These are phyloP conservation scores for Oxyria digyna DNA, from an alignment of 148 eudicot species.

Conservation along the genomic window DNA sequence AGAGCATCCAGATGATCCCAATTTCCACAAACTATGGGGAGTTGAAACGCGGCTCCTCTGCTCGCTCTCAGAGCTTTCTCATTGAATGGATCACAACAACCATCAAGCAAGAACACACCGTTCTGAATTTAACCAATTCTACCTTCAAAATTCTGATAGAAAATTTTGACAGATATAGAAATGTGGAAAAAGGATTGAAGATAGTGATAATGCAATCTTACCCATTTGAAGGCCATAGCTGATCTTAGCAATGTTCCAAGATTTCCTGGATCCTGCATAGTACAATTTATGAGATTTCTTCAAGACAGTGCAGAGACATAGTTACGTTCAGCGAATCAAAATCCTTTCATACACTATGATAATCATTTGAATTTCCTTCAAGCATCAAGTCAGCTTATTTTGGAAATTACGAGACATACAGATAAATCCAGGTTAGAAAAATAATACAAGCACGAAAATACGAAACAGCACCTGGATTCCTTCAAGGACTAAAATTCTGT, in stretches of 20 bases:
- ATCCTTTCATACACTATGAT: too few species aligned
- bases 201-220: slow-evolving; percentile 12
- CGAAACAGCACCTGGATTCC: slow-evolving; percentile 63
- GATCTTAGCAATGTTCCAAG: slow-evolving; percentile 91
- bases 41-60: slow-evolving; percentile 87
- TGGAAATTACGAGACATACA: neutral
- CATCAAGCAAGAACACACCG: slow-evolving; percentile 72
- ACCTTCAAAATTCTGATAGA: neutral
- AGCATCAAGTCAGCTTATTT: neutral
- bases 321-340: neutral
- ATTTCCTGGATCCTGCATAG: slow-evolving; percentile 83
- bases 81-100: slow-evolving; percentile 93
- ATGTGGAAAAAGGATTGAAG: neutral
- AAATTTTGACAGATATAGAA: neutral
- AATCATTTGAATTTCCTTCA: too few species aligned
- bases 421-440: neutral
- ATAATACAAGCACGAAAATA: too few species aligned
- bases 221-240: slow-evolving; percentile 91
- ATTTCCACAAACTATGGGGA: slow-evolving; percentile 60
- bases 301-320: neutral
- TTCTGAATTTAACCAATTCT: slow-evolving; percentile 14
- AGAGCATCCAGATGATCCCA: slow-evolving; percentile 55
- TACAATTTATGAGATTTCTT: slow-evolving; percentile 4
- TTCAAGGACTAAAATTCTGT: slow-evolving; percentile 81
- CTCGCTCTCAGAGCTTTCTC: slow-evolving; percentile 86